These are phyloP conservation scores for Fraxinus platypoda DNA, from an alignment of 305 asterid species.

Conservation along the genomic window DNA sequence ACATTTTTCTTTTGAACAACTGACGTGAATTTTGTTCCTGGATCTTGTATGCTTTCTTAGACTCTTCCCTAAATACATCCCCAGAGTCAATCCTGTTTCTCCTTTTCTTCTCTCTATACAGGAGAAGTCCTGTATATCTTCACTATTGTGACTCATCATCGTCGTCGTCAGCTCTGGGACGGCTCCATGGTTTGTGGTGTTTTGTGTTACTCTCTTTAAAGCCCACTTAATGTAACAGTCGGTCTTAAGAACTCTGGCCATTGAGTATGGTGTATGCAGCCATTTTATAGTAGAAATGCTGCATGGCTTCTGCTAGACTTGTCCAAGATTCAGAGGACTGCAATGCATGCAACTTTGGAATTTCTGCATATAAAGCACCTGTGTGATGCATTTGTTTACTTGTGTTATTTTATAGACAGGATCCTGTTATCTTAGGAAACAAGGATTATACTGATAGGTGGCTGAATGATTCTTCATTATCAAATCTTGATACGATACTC, in stretches of 20 bases:
- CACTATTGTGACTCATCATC: conserved; percentile 82
- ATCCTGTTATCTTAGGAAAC: conserved; percentile 86
- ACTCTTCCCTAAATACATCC: conserved; percentile 8
- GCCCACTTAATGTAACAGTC: neutral
- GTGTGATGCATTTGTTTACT: neutral
- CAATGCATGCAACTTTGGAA: neutral
- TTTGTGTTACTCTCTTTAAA: neutral
- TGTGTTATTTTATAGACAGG: conserved; percentile 58
- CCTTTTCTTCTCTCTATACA: conserved; percentile 32
- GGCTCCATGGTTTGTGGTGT: conserved; percentile 77
- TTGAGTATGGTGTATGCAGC: neutral
- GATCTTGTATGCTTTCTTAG: neutral
- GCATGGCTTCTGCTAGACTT: neutral
- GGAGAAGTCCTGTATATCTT: conserved; percentile 72
- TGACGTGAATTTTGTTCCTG: neutral
- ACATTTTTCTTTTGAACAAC: neutral
- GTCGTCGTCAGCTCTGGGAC: conserved; percentile 64
- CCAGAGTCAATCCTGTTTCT: conserved; percentile 5
- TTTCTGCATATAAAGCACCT: neutral
- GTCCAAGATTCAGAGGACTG: neutral
- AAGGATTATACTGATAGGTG: conserved; percentile 65
- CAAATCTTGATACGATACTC: conserved; percentile 60
- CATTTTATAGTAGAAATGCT: neutral
- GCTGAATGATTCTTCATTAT: conserved; percentile 53
- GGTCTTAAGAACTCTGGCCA: neutral